Evolutionary conservation across 164 flowering plant species (phyloP), one percentile per base, ranked within the genome.

Genomic region (Malania oleifera): DNA sequence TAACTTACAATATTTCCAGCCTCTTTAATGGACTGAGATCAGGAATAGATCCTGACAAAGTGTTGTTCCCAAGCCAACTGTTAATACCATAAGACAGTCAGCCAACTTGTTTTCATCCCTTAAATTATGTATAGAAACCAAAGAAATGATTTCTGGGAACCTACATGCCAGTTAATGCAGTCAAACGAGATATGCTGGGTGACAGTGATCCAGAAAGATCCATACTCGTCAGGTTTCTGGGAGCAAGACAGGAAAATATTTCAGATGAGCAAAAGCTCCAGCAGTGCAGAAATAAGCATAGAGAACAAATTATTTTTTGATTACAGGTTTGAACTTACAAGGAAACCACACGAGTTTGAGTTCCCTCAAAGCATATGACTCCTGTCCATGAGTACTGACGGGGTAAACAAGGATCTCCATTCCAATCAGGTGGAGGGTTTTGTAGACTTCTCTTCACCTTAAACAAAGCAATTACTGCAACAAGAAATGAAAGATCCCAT

Each of bases 321-420:
- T 17, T 25, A 27, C 12, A 69, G 47, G 43, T 14, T 22, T 23
- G 20, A 62, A 80, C 96, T 91, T 62, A 91, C 98, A 91, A 61
- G 39, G 84, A 47, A 66, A 77, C 50, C 19, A 91, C 76, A n/a
- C 95, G 91, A 54, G 75, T 71, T 35, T 75, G 73, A 47, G 71
- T 29, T 59, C 90, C 95, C 26, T 65, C 73, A 38, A 86, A 77
- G 80, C 98, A 91, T 51, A 82, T 78, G 57, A 91, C 72, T 64
- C 96, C 96, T 57, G 92, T 83, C 98, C 98, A 91, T 37, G 87
- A 55, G 64, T 86, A 82, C 45, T 53, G 63, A 10, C 54, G 66
- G 26, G 98, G 96, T 52, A 83, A 58, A 70, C 98, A 91, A 52
- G 98, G 98, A 77, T 91, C 98, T 34, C 96, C 98, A 62, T 54